A percentile compares a stretch with the other conserved stretches of the same genome.
These are phyloP conservation scores for Penicillium sp. DNA, from an alignment of 2,329 filamentous ascomycete species.

Conservation along the genomic window DNA sequence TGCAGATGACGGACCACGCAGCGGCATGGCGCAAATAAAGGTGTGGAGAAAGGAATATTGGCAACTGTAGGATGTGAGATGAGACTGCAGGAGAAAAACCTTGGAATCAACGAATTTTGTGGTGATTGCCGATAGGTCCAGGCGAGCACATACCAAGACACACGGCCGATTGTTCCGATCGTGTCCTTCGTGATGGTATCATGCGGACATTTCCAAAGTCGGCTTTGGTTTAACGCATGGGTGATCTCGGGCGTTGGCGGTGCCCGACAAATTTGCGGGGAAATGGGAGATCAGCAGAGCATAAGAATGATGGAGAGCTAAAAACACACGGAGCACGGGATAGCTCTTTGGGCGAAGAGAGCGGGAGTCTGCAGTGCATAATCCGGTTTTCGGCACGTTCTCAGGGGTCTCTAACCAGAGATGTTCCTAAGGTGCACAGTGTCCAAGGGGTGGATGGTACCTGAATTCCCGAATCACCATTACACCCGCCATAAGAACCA, in stretches of 20 bases:
- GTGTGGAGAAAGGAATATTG: conserved; percentile 16
- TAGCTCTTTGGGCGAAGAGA: too few relatives aligned
- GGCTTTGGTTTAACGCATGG: neutral
- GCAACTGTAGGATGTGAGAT: neutral
- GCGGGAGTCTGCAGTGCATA: too few relatives aligned
- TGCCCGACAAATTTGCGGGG: conserved; percentile 14
- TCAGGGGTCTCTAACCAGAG: too few relatives aligned
- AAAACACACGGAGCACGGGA: too few relatives aligned
- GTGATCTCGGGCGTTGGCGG: conserved; percentile 1
- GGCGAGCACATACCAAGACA: neutral
- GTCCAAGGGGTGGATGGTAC: too few relatives aligned
- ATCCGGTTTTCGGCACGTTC: too few relatives aligned
- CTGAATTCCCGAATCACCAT: too few relatives aligned
- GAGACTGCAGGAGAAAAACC: neutral
- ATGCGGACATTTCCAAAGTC: conserved; percentile 16
- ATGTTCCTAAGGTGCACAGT: too few relatives aligned
- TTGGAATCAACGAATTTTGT: neutral
- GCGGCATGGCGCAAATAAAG: conserved; percentile 24
- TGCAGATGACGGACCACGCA: conserved; percentile 22
- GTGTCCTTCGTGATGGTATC: conserved; percentile 20
- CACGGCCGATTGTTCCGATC: too few relatives aligned
- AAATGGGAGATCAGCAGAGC: conserved; percentile 19
- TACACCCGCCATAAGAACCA: too few relatives aligned
- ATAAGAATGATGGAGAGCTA: neutral
- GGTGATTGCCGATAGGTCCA: conserved; percentile 1